Conservation (phyloP, 305 asterid species). For the Fraxinus nigra region DNA sequence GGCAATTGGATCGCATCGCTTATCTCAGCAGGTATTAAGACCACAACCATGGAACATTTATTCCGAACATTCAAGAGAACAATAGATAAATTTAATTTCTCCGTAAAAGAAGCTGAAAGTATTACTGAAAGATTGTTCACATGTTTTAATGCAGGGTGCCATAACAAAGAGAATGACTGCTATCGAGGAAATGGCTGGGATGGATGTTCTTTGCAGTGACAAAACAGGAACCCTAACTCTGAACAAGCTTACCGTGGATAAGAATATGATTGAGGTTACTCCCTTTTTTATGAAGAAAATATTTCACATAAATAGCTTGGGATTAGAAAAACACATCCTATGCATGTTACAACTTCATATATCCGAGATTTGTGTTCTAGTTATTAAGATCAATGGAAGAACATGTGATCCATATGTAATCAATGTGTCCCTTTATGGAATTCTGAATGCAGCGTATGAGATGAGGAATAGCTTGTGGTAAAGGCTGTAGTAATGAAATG, state of each 20-base stretch:
- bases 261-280: conserved; percentile 52
- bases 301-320: not conserved
- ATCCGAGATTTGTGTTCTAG: not conserved
- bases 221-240: conserved; percentile 72
- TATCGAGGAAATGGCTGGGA: conserved; percentile 78
- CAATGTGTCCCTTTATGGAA: not conserved
- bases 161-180: conserved; percentile 76
- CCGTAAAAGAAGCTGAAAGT: not conserved
- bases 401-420: not conserved
- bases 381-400: not conserved
- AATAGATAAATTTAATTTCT: not conserved
- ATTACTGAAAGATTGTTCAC: not conserved
- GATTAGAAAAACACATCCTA: not conserved
- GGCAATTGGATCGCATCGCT: conserved; percentile 66
- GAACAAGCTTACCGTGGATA: conserved; percentile 69
- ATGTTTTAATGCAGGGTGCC: conserved; percentile 48
- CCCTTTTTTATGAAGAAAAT: not conserved
- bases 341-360: not conserved
- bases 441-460: not conserved
- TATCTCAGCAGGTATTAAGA: conserved; percentile 54
- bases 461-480: not conserved
- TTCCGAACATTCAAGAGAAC: not conserved
- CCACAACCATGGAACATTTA: not conserved
- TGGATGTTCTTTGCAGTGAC: conserved; percentile 73
- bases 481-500: not conserved